Base-by-base conservation (phyloP, 2,329 filamentous ascomycete genomes). In the Rutstroemia sydowiana region DNA sequence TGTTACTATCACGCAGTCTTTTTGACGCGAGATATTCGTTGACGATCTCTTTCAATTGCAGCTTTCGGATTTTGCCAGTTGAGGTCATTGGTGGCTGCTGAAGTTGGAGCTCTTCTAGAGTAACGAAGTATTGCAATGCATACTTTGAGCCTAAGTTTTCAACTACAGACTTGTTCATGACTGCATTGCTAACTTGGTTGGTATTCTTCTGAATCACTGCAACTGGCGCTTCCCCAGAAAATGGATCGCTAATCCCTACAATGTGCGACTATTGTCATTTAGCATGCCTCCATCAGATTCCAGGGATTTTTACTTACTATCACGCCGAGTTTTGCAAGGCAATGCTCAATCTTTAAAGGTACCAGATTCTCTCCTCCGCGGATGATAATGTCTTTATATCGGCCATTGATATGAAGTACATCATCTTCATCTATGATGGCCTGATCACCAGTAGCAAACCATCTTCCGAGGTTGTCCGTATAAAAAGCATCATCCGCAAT, bases 301-400 rank as follows among this genome's bases (percentile, higher is more conserved):
- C 10, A 10, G 5, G 16, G 18, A 18, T 20, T 39, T 4, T 13
- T 39, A 47, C 45, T 26, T 6, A 47, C 34, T 10, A 20, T 16
- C 5, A 47, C 23, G 5, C 21, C 45, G 14, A 47, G 21, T 10
- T 47, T 34, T 18, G 18, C 31, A 3, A 87, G 71, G 59, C 80
- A 83, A 55, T 85, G 83, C 64, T 87, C 84, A n/a, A 87, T 75
- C 59, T 87, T 83, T 0, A 85, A 75, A 3, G 84, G 84, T 58
- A 84, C 75, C 50, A 78, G 76, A 59, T 78, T 79, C 61, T 78
- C 75, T n/a, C 75, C 76, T 43, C 75, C 84, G 16, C 81, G 75
- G 60, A 87, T 87, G 54, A 88, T 87, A 26, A 87, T 67, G 61
- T 87, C 84, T 62, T 87, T 88, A 59, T 86, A 82, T 1, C 82